phyloP scores from a whole-genome alignment of 768 basidiomycete species.

The Pisolithus sp. region DNA sequence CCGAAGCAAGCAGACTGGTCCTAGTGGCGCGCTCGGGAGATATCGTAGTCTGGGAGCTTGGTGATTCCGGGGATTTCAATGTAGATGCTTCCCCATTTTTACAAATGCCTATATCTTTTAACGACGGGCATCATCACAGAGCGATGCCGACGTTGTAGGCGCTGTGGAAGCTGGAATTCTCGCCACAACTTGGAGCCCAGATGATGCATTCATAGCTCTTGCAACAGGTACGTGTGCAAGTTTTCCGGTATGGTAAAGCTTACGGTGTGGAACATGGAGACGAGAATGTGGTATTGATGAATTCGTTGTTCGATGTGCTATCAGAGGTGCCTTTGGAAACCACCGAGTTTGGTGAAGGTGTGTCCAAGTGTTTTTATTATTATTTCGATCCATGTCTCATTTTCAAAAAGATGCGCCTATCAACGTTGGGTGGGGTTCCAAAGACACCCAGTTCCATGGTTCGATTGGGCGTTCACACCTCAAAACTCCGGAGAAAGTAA shows the following conservation, averaged over 20 bases:
- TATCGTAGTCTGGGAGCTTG: conserved; percentile 61
- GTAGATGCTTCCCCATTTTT: conserved; percentile 29
- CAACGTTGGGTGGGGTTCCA: conserved; percentile 97
- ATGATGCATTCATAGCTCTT: conserved; percentile 79
- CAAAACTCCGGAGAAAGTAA: conserved; percentile 41
- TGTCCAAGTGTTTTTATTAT: neutral
- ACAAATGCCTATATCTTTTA: neutral
- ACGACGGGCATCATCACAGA: conserved; percentile 7
- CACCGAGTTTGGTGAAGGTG: conserved; percentile 79
- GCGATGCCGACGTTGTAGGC: conserved; percentile 66
- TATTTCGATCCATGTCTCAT: too few species aligned
- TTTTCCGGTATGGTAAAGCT: neutral
- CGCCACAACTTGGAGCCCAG: conserved; percentile 86
- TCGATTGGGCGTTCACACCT: conserved; percentile 73
- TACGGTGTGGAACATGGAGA: conserved; percentile 40
- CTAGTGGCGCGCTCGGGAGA: conserved; percentile 75
- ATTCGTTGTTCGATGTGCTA: conserved; percentile 80
- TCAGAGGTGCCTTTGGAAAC: conserved; percentile 71
- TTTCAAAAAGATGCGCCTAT: conserved; percentile 67
- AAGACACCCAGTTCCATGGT: conserved; percentile 95
- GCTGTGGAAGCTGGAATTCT: conserved; percentile 79
- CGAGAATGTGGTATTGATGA: conserved; percentile 82
- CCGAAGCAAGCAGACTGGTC: conserved; percentile 63
- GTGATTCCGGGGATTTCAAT: conserved; percentile 36
- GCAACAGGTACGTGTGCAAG: conserved; percentile 54